Percentiles rank a stretch among this genome's conserved stretches.
Evolutionary conservation across 2,329 filamentous ascomycete genomes (phyloP).

Genomic region (Colletotrichum ledebouriae): DNA sequence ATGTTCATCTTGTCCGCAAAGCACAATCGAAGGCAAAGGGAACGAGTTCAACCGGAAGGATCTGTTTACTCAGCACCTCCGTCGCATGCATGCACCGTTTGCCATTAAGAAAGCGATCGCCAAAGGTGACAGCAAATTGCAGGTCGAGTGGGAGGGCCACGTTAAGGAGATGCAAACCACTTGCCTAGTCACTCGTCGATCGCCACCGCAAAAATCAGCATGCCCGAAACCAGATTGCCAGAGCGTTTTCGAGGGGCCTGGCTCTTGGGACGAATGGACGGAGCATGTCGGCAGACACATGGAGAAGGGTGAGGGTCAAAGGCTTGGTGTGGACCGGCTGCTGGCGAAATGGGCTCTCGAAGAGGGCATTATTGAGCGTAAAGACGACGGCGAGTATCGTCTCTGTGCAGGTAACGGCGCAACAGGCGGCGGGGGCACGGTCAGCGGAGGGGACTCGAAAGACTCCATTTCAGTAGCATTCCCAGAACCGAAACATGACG

Average conservation of each 20-base stretch:
- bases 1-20: constrained; percentile 71
- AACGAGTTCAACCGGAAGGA: constrained; percentile 94
- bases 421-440: constrained; percentile 41
- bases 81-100: constrained; percentile 89
- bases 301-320: constrained; percentile 76
- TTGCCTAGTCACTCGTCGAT: constrained; percentile 79
- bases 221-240: constrained; percentile 81
- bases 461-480: constrained; percentile 44
- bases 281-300: constrained; percentile 94
- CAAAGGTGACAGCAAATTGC: constrained; percentile 70
- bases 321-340: constrained; percentile 69
- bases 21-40: constrained; percentile 67
- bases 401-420: constrained; percentile 61
- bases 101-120: constrained; percentile 70
- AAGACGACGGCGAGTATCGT: constrained; percentile 68
- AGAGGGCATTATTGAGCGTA: constrained; percentile 72
- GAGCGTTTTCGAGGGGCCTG: constrained; percentile 76
- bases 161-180: constrained; percentile 79
- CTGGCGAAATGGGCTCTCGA: constrained; percentile 74
- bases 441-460: constrained; percentile 36
- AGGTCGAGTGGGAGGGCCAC: constrained; percentile 73
- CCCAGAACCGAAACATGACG: constrained; percentile 36
- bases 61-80: constrained; percentile 92
- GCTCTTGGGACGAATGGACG: constrained; percentile 90
- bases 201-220: constrained; percentile 77